Evolutionary conservation across 495 filamentous ascomycete species (phyloP).

Genomic region (Margaritispora aquatica): DNA sequence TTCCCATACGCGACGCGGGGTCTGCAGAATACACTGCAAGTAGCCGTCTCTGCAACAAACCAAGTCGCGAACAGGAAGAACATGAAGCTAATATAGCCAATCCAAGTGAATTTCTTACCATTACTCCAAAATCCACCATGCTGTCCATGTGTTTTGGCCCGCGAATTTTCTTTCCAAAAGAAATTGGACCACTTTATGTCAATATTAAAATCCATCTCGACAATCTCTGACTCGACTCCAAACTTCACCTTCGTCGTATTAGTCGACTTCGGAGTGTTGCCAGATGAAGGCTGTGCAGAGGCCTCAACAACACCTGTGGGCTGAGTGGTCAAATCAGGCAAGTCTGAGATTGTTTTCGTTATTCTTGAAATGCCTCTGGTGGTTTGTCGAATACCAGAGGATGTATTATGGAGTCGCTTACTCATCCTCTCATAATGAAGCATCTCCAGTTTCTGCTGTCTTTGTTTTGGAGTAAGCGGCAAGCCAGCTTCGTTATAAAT

Average conservation of each 20-base stretch:
- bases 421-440: constrained; percentile 52
- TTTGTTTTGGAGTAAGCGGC: constrained; percentile 30
- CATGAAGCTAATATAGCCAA: constrained; percentile 44
- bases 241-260: not conserved
- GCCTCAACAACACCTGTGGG: not conserved
- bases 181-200: not conserved
- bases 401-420: constrained; percentile 50
- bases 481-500: constrained; percentile 29
- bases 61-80: constrained; percentile 42
- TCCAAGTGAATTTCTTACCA: constrained; percentile 42
- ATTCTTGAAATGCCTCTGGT: constrained; percentile 55
- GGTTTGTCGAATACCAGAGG: constrained; percentile 57
- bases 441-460: constrained; percentile 32
- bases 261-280: not conserved
- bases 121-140: not conserved
- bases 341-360: not conserved
- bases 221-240: not conserved
- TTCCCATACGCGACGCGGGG: constrained; percentile 38
- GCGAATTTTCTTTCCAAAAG: not conserved
- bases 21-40: constrained; percentile 58
- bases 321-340: constrained; percentile 19
- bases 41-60: constrained; percentile 52
- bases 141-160: not conserved
- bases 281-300: not conserved
- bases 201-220: not conserved